These are phyloP conservation scores for Vigna mungo DNA, from an alignment of 306 rosid genomes.

Conservation along the genomic window DNA sequence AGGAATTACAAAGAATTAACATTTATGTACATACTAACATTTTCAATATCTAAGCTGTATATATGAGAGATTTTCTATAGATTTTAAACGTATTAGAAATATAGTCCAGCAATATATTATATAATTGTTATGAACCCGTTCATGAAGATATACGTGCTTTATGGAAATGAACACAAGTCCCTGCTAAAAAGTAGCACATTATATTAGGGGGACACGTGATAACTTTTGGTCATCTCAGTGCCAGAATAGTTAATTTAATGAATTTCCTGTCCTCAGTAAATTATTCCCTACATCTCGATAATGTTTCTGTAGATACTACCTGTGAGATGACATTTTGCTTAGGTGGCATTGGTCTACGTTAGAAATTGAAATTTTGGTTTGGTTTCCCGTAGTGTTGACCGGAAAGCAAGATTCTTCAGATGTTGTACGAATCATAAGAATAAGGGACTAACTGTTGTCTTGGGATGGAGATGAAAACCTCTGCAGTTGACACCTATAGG, in stretches of 20 bases:
- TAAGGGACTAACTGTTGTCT: conserved; percentile 1
- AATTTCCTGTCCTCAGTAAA: conserved; percentile 1
- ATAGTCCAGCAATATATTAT: conserved; percentile 30
- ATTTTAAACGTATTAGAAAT: conserved; percentile 12
- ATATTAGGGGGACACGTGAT: not conserved
- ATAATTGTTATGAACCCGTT: not conserved
- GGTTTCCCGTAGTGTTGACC: conserved; percentile 17
- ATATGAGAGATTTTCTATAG: conserved; percentile 13
- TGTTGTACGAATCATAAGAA: not conserved
- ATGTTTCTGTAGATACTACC: conserved; percentile 3
- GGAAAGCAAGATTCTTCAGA: conserved; percentile 22
- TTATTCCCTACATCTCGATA: conserved; percentile 2
- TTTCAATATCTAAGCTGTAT: conserved; percentile 5
- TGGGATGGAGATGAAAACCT: conserved; percentile 8
- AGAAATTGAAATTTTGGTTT: conserved; percentile 21
- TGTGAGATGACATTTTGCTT: conserved; percentile 13
- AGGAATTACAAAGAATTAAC: conserved; percentile 19
- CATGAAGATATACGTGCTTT: conserved; percentile 14
- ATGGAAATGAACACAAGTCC: conserved; percentile 2
- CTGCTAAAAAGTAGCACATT: not conserved
- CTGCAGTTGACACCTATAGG: conserved; percentile 4
- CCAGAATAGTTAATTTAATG: not conserved
- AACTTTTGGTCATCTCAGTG: conserved; percentile 16
- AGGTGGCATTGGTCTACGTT: not conserved
- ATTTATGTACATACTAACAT: conserved; percentile 4